These are phyloP conservation scores for Aphanomyces stellatus DNA, from an alignment of 352 stramenopile genomes.

Conservation along the genomic window DNA sequence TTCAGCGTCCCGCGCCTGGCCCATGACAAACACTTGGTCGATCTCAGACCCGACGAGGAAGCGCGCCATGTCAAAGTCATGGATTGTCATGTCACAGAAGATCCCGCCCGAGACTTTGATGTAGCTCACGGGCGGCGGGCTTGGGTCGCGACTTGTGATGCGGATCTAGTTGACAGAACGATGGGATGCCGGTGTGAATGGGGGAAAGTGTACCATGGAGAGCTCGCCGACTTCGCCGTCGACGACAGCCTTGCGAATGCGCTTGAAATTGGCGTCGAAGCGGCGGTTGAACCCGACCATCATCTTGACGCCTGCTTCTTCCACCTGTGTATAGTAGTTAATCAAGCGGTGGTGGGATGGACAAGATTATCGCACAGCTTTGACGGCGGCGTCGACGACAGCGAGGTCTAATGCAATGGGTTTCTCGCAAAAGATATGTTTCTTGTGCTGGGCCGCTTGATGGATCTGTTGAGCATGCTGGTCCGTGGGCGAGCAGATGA, in stretches of 20 bases:
- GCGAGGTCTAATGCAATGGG: constrained; percentile 89
- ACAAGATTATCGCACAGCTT: constrained; percentile 27
- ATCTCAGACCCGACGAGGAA: constrained; percentile 84
- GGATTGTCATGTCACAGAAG: constrained; percentile 94
- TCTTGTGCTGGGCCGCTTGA: constrained; percentile 82
- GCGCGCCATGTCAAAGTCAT: constrained; percentile 93
- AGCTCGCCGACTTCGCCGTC: constrained; percentile 84
- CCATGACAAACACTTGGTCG: constrained; percentile 61
- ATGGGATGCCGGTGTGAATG: neutral
- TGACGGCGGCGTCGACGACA: constrained; percentile 45
- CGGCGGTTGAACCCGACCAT: constrained; percentile 93
- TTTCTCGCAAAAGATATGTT: constrained; percentile 96
- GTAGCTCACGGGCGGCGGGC: constrained; percentile 37
- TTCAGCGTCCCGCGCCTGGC: constrained; percentile 39
- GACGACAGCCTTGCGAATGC: constrained; percentile 74
- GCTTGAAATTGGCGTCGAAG: constrained; percentile 92
- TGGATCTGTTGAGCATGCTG: constrained; percentile 94
- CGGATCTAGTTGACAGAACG: constrained; percentile 21
- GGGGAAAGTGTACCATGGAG: constrained; percentile 46
- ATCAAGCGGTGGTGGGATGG: neutral
- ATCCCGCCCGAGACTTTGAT: constrained; percentile 77
- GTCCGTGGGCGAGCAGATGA: constrained; percentile 93
- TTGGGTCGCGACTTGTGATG: constrained; percentile 56
- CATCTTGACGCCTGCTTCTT: constrained; percentile 79
- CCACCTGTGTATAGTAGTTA: constrained; percentile 10